Evolutionary conservation across 257 asterid genomes (phyloP), one percentile per base, ranked within the genome.

Genomic region (Ehretia macrophylla): DNA sequence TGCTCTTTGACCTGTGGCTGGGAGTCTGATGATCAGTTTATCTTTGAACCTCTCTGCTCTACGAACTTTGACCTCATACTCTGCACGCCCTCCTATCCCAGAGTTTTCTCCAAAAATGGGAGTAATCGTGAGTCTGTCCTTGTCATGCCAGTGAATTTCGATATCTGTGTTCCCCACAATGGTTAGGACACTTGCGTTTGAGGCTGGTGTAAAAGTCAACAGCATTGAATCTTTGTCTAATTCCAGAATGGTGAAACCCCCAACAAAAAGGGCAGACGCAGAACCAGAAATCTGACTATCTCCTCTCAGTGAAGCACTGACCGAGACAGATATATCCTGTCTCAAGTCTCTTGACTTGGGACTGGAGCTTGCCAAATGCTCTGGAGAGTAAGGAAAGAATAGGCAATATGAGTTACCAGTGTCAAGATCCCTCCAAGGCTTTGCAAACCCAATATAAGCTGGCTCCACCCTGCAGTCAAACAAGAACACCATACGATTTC

Each of bases 331-430:
- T 58, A 73, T 70, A 63, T 64, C 77, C 47, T 60, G 72, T 45
- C 51, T 65, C 38, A 60, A 63, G 63, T 69, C 79, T 19, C 64
- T 68, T 11, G 53, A 56, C 8, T 68, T 71, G 27, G 88, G 74
- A 48, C 77, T 55, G 42, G 77, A 65, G 22, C 56, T 76, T 4
- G 70, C 84, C 64, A 87, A 60, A 65, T 75, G 85, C 59, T 83
- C 85, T 0, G 98, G 95, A 53, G 87, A 75, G 76, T 81, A 70
- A 55, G 98, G 98, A 71, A 79, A 81, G 75, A 90, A 90, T 38
- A 81, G 69, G 76, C 98, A 90, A 64, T 80, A 71, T 3, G 72
- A 66, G 32, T 68, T 62, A 19, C 83, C 86, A 9, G 81, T 76
- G 51, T 72, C 64, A 5, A 77, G 74, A 78, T 90, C 91, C 72